Evolutionary conservation across 805 yeast genomes (phyloP).

Genomic region (Pichia nanzhaoensis): DNA sequence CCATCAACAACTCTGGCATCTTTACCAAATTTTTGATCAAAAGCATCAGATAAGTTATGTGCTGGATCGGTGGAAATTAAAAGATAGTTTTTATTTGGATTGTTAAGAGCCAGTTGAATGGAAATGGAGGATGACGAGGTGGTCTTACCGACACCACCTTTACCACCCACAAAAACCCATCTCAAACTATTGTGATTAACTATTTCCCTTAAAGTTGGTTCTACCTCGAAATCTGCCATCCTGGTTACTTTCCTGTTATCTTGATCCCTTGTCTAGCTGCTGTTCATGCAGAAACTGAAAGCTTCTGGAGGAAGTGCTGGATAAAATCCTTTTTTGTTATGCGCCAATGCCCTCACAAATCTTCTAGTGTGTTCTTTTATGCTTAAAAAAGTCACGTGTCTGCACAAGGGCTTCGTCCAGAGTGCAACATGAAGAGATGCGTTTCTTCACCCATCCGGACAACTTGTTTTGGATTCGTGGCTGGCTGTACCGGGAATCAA

Average conservation of each 20-base stretch:
- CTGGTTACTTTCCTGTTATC: too few relatives aligned
- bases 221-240: constrained; percentile 50
- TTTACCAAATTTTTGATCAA: constrained; percentile 96
- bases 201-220: constrained; percentile 65
- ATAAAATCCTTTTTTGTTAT: too few relatives aligned
- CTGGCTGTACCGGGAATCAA: constrained; percentile 55
- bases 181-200: constrained; percentile 61
- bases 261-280: too few relatives aligned
- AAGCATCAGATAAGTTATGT: constrained; percentile 94
- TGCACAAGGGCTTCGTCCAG: background rate
- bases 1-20: constrained; percentile 95
- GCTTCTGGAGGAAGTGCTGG: too few relatives aligned
- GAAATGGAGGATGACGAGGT: constrained; percentile 96
- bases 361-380: background rate
- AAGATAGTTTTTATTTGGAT: constrained; percentile 75
- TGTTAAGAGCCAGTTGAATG: constrained; percentile 78
- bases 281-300: too few relatives aligned
- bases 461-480: constrained; percentile 47
- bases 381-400: constrained; percentile 8
- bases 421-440: constrained; percentile 17
- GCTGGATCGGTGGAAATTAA: constrained; percentile 98
- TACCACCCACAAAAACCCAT: constrained; percentile 99
- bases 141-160: constrained; percentile 99
- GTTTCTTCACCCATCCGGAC: constrained; percentile 66
- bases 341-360: background rate